Evolutionary conservation across 169 alveolate species (phyloP).

Genomic region (Cryptosporidium meleagridis): DNA sequence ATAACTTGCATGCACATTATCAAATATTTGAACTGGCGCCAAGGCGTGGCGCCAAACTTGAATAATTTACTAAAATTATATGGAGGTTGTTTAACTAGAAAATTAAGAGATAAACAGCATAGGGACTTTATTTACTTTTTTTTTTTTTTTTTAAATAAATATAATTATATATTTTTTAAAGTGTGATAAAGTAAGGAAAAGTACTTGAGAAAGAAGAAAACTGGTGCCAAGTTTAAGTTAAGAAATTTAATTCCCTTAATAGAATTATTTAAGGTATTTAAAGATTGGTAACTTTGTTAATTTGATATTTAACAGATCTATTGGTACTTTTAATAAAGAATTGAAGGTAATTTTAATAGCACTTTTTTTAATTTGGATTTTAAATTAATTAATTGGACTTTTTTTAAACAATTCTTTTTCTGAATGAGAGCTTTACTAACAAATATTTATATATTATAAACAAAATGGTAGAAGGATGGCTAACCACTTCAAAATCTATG

Average conservation of each 20-base stretch:
- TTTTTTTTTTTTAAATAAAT: not conserved
- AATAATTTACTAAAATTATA: too few species aligned
- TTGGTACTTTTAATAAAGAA: not conserved
- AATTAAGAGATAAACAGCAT: not conserved
- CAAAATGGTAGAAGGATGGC: constrained; percentile 60
- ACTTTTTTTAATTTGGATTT: too few species aligned
- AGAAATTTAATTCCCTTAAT: too few species aligned
- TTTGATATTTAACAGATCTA: not conserved
- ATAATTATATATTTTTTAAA: too few species aligned
- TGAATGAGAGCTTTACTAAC: constrained; percentile 19
- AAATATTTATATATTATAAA: not conserved
- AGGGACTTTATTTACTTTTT: not conserved
- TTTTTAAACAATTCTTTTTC: not conserved
- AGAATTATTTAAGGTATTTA: not conserved
- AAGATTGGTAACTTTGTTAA: not conserved
- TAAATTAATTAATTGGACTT: not conserved
- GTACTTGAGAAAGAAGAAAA: not conserved
- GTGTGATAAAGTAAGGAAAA: not conserved
- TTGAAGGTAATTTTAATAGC: too few species aligned
- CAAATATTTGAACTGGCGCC: not conserved
- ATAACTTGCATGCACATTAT: not conserved
- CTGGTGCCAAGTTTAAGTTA: not conserved
- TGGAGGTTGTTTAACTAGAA: not conserved
- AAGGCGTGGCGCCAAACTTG: not conserved
- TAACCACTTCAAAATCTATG: constrained; percentile 59